Base-by-base conservation (phyloP, 345 rosid species). In the Moricandia arvensis region DNA sequence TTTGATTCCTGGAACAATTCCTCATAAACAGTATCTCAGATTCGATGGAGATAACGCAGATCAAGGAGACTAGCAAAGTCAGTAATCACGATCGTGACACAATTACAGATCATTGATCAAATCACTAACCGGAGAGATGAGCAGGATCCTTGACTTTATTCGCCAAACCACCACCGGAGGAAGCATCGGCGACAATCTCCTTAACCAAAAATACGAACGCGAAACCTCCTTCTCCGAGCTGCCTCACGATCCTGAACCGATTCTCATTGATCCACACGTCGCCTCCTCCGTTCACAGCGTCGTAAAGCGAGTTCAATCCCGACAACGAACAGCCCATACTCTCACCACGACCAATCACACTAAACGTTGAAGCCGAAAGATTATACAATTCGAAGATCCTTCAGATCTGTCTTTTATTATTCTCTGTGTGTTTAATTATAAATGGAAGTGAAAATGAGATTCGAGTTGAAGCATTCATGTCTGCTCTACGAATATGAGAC, bases 261-360 rank as follows among this genome's bases (percentile, higher is more conserved):
- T 93, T 93, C 69, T 95, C 99, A 73, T 95, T 94, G 93, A 94
- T 94, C 98, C 98, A 94, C 10, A 92, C 97, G 59, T 94, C 98
- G n/a, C 90, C 97, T 74, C 91, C 97, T 0, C 97, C 93, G 55
- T 94, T 90, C 1, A 85, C 99, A 59, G 93, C 85, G 1, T 88
- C 98, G 93, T 95, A 95, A 4, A 95, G 81, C 47, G 98, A 86
- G 73, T 93, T 90, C 83, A 95, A 80, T 63, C 99, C 99, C 8
- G 99, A 95, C 73, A 95, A 89, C 62, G 93, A 66, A 82, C 99
- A 96, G 7, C 99, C 97, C 55, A 49, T 49, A 5, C 16, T 47
- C 16, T 2, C 37, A 0, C n/a, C 53, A n/a, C 49, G 49, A 43
- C 49, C 16, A 38, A 10, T 43, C 51, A 43, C 16, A 12, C 51